Evolutionary conservation across 257 asterid species (phyloP).

Genomic region (Haberlea rhodopensis): DNA sequence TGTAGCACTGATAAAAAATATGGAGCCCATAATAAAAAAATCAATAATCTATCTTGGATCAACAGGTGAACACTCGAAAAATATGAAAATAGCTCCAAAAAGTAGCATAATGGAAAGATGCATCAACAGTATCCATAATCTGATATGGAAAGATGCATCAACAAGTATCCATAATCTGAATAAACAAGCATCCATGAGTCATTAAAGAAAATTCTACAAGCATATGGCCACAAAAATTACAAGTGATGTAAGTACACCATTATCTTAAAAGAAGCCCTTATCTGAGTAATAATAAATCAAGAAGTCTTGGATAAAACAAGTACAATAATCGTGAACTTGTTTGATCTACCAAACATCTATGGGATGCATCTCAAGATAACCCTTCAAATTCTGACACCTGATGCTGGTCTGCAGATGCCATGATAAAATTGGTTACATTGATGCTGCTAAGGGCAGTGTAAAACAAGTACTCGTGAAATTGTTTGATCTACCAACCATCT

Average conservation of each 20-base stretch:
- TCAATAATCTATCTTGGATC: neutral
- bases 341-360: neutral
- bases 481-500: neutral
- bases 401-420: neutral
- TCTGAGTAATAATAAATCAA: neutral
- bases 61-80: neutral
- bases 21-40: neutral
- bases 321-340: neutral
- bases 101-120: neutral
- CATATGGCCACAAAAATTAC: neutral
- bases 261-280: neutral
- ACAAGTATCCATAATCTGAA: neutral
- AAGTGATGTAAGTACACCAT: neutral
- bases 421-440: too few relatives aligned
- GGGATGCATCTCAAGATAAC: too few relatives aligned
- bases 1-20: neutral
- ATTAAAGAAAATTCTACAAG: too few relatives aligned
- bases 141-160: neutral
- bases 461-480: neutral
- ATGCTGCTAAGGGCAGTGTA: too few relatives aligned
- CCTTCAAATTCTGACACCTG: neutral
- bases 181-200: neutral
- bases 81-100: neutral
- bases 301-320: neutral
- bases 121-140: too few relatives aligned